phyloP scores from a whole-genome alignment of 805 yeast species.

The Nakazawaea holstii region DNA sequence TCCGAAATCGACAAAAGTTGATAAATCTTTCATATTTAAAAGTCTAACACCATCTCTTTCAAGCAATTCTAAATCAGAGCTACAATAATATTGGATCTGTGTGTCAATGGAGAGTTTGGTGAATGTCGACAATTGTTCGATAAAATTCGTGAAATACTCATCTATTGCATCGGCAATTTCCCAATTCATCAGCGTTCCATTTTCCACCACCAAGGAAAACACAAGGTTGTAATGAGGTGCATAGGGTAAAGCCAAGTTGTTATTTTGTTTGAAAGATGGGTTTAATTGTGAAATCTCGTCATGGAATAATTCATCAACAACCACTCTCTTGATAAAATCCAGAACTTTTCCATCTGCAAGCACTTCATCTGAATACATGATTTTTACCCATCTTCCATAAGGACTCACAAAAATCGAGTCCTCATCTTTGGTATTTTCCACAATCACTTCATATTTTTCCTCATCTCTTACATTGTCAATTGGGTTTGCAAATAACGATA shows the following conservation, averaged over 20 bases:
- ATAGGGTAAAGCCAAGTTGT: slow-evolving; percentile 43
- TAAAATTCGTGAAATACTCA: slow-evolving; percentile 49
- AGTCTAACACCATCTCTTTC: slow-evolving; percentile 24
- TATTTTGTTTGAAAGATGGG: slow-evolving; percentile 14
- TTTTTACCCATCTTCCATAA: slow-evolving; percentile 25
- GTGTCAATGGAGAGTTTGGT: slow-evolving; percentile 75
- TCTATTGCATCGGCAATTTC: slow-evolving; percentile 53
- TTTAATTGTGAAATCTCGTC: slow-evolving; percentile 30
- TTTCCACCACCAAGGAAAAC: slow-evolving; percentile 68
- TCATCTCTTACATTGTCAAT: slow-evolving; percentile 20
- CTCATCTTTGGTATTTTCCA: slow-evolving; percentile 21
- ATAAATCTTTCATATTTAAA: slow-evolving; percentile 48
- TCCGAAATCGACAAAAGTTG: slow-evolving; percentile 77
- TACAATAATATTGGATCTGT: slow-evolving; percentile 68
- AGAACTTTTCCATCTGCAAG: slow-evolving; percentile 25
- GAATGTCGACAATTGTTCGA: slow-evolving; percentile 44
- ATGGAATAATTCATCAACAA: slow-evolving; percentile 33
- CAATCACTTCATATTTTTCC: slow-evolving; percentile 32
- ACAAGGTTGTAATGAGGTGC: slow-evolving; percentile 71
- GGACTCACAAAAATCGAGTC: slow-evolving; percentile 31
- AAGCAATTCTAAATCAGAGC: slow-evolving; percentile 30
- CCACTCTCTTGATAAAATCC: slow-evolving; percentile 29
- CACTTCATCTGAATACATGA: slow-evolving; percentile 24
- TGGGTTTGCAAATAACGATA: slow-evolving; percentile 18
- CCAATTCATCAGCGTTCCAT: slow-evolving; percentile 66